Evolutionary conservation across 768 basidiomycete species (phyloP).

Genomic region (Tremella yokohamensis): DNA sequence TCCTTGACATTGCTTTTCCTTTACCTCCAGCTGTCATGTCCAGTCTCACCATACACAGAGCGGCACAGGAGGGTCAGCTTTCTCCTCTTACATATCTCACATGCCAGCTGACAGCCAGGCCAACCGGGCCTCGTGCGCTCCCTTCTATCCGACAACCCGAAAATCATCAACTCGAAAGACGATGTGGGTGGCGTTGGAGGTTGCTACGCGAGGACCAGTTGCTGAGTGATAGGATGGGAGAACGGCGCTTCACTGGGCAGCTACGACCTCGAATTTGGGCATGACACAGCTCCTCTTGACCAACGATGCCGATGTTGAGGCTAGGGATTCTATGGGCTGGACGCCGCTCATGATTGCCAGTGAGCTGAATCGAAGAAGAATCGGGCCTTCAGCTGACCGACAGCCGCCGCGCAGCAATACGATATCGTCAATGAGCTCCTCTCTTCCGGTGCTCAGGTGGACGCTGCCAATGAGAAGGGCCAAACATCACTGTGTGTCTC

Average conservation of each 20-base stretch:
- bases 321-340: constrained; percentile 47
- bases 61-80: constrained; percentile 47
- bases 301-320: constrained; percentile 45
- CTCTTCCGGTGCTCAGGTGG: constrained; percentile 45
- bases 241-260: constrained; percentile 52
- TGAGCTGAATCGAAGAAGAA: constrained; percentile 22
- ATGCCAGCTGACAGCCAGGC: constrained; percentile 22
- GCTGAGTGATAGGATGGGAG: constrained; percentile 44
- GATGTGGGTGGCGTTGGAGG: constrained; percentile 20
- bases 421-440: constrained; percentile 48
- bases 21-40: constrained; percentile 26
- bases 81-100: neutral
- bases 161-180: constrained; percentile 46
- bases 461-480: constrained; percentile 49
- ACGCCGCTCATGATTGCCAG: constrained; percentile 51
- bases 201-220: neutral
- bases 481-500: constrained; percentile 50
- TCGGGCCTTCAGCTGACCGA: neutral
- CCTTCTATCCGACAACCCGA: constrained; percentile 42
- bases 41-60: constrained; percentile 48
- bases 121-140: constrained; percentile 49
- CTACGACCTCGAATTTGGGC: constrained; percentile 36
- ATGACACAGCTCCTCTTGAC: constrained; percentile 44
- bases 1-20: neutral
- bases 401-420: constrained; percentile 45